phyloP scores from a whole-genome alignment of 1,284 basidiomycete genomes.

The Cutaneotrichosporon sp. region DNA sequence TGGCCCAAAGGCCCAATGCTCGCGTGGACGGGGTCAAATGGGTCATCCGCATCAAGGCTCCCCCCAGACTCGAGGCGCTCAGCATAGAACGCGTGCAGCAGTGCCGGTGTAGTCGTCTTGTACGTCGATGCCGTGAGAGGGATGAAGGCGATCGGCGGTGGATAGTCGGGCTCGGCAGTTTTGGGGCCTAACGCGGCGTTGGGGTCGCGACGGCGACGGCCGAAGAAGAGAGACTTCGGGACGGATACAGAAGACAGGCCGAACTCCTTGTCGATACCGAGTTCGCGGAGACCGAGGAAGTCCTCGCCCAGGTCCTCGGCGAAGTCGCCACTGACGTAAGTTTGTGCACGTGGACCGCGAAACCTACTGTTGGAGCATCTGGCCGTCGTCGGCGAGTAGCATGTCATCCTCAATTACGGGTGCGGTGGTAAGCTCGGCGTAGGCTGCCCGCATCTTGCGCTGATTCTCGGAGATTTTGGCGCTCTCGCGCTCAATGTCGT shows the following conservation, averaged over 20 bases:
- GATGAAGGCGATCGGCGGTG: slow-evolving; percentile 73
- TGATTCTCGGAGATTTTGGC: slow-evolving; percentile 70
- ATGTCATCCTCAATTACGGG: slow-evolving; percentile 58
- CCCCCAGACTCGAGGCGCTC: slow-evolving; percentile 52
- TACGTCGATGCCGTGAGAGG: slow-evolving; percentile 62
- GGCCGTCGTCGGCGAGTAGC: slow-evolving; percentile 74
- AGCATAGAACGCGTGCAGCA: slow-evolving; percentile 73
- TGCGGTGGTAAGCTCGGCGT: slow-evolving; percentile 64
- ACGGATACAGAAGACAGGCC: slow-evolving; percentile 73
- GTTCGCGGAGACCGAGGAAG: slow-evolving; percentile 80
- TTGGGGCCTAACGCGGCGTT: slow-evolving; percentile 43
- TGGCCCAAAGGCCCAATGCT: slow-evolving; percentile 45
- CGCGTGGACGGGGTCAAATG: slow-evolving; percentile 36
- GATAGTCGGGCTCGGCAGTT: slow-evolving; percentile 64
- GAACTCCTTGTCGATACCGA: slow-evolving; percentile 83
- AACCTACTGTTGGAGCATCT: slow-evolving; percentile 62
- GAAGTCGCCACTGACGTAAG: slow-evolving; percentile 65
- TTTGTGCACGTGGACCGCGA: too few relatives aligned
- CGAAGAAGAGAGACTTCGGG: slow-evolving; percentile 72
- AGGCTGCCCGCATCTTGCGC: slow-evolving; percentile 75
- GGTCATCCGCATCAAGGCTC: slow-evolving; percentile 33
- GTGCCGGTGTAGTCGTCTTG: slow-evolving; percentile 69
- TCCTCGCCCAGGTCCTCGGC: slow-evolving; percentile 86
- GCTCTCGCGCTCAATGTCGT: slow-evolving; percentile 82
- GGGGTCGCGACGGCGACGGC: slow-evolving; percentile 52